Evolutionary conservation across 1,284 basidiomycete genomes (phyloP).

Genomic region (Fomes fomentarius): DNA sequence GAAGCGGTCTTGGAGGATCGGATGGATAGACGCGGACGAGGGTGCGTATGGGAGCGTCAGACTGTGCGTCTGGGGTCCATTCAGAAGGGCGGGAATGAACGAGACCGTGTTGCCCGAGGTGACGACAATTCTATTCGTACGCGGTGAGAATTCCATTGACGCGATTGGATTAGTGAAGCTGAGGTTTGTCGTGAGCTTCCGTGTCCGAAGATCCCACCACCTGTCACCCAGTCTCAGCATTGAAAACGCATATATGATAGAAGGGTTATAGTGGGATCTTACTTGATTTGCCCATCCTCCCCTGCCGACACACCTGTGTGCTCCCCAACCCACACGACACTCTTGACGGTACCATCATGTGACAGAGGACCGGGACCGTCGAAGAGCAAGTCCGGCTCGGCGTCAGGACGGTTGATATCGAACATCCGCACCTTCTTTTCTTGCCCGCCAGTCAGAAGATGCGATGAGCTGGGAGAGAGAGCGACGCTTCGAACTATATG

Average conservation of each 20-base stretch:
- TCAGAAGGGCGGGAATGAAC: constrained; percentile 77
- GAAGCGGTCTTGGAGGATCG: constrained; percentile 86
- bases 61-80: constrained; percentile 59
- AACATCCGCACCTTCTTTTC: constrained; percentile 98
- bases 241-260: not conserved
- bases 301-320: constrained; percentile 88
- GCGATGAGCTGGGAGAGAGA: constrained; percentile 67
- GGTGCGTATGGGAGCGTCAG: constrained; percentile 81
- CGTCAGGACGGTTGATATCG: constrained; percentile 84
- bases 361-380: constrained; percentile 58
- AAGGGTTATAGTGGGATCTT: constrained; percentile 31
- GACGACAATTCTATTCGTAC: constrained; percentile 86
- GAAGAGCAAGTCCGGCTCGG: constrained; percentile 81
- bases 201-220: constrained; percentile 95
- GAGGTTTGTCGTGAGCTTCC: constrained; percentile 71
- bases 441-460: constrained; percentile 91
- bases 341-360: constrained; percentile 91
- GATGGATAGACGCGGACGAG: constrained; percentile 92
- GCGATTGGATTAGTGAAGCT: constrained; percentile 83
- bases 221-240: constrained; percentile 41
- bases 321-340: constrained; percentile 91
- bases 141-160: constrained; percentile 90
- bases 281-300: constrained; percentile 93
- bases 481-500: constrained; percentile 98
- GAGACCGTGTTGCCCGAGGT: constrained; percentile 92